Base-by-base conservation (phyloP, 1,139 yeast species). In the Magnusiomyces tetraspermus region DNA sequence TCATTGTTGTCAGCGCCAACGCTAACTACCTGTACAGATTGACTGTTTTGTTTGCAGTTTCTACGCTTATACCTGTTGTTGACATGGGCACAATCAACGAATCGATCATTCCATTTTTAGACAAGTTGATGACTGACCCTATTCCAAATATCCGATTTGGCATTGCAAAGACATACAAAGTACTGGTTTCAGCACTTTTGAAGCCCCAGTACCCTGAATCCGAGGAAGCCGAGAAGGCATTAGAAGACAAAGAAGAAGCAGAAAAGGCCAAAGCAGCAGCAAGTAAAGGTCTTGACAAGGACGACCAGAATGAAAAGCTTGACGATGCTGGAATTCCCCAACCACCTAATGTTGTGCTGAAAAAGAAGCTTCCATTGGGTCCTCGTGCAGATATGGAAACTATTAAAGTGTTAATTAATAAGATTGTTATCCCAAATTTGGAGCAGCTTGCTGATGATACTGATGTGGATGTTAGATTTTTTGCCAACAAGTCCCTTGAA, bases 81-180 rank as follows among this genome's bases (percentile, higher is more conserved):
- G 72, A 75, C 51, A 69, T 74, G 47, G 70, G 71, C 15, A 78
- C 83, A 50, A 77, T 86, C 41, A 73, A 79, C 51, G 76, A 76
- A 49, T 82, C 83, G 59, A 79, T 90, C 48, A 73, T 89, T 61
- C 96, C 97, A 23, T 90, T 88, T 64, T 75, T 92, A 58, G 76
- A 80, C 60, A 81, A 80, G 52, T 75, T 90, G 60, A 75, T 82
- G 49, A 75, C 75, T 51, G 98, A 92, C 70, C 77, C 82, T 3
- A 97, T 92, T 53, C 96, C 99, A 61, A 92, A 92, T 68, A 90
- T 92, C 60, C 78, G 97, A 66, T 92, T 92, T 73, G 92, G 90
- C 68, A 90, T 87, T 58, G 97, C 98, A 26, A 89, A 87, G 69
- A 80, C 96, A 31, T 82, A 85, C 65, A 76, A 80, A 46, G 74